A percentile compares a stretch with the other conserved stretches of the same genome.
These are phyloP conservation scores for Cytospora piceicola DNA, from an alignment of 2,329 filamentous ascomycete genomes.

Conservation along the genomic window DNA sequence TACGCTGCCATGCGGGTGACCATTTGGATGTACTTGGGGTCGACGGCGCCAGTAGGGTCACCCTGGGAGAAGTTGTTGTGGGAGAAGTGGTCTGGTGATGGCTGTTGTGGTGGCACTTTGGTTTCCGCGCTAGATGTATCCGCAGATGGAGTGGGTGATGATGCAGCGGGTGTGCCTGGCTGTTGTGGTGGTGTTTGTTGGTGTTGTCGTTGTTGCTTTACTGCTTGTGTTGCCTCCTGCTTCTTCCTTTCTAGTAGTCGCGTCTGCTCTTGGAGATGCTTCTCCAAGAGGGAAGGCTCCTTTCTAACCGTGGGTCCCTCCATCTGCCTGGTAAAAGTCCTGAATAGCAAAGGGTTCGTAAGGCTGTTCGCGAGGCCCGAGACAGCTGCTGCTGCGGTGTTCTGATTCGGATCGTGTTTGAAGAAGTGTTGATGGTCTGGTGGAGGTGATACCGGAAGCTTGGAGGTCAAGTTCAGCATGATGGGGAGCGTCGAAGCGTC, in stretches of 20 bases:
- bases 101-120: constrained; percentile 21
- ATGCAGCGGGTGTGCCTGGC: constrained; percentile 18
- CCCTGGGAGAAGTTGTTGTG: constrained; percentile 13
- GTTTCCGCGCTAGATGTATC: constrained; percentile 25
- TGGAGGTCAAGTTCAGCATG: constrained; percentile 32
- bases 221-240: constrained; percentile 14
- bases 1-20: constrained; percentile 52
- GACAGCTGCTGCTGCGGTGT: constrained; percentile 7
- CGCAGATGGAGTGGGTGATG: constrained; percentile 22
- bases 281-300: constrained; percentile 28
- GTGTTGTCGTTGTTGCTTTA: constrained; percentile 23
- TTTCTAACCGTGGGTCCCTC: constrained; percentile 28
- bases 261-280: constrained; percentile 25
- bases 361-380: constrained; percentile 21
- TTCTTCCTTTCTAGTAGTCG: constrained; percentile 15
- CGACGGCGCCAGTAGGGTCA: constrained; percentile 32
- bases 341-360: constrained; percentile 30
- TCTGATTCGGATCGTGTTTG: constrained; percentile 27
- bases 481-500: constrained; percentile 27
- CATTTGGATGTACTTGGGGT: constrained; percentile 51
- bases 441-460: constrained; percentile 46
- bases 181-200: constrained; percentile 15
- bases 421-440: constrained; percentile 44
- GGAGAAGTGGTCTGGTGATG: constrained; percentile 16
- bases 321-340: constrained; percentile 34